These are phyloP conservation scores for Babesia microti DNA, from an alignment of 169 alveolate species.

Conservation along the genomic window DNA sequence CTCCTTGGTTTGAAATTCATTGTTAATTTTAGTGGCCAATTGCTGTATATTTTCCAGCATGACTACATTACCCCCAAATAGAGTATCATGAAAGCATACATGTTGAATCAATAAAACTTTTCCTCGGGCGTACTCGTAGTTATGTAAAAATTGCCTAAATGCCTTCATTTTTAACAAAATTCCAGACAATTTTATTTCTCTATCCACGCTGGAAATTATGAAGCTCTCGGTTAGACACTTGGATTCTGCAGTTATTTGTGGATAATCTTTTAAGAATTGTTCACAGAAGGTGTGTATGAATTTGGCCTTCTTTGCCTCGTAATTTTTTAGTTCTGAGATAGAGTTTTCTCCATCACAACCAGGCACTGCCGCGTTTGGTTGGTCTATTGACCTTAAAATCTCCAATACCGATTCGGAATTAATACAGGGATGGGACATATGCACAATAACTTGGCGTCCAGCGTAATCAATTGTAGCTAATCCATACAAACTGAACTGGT, in stretches of 20 bases:
- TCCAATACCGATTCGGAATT: conserved; percentile 23
- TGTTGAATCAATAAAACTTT: conserved; percentile 56
- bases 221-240: conserved; percentile 42
- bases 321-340: no score
- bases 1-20: conserved; percentile 7
- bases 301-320: no score
- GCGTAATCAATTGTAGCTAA: conserved; percentile 66
- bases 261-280: conserved; percentile 6
- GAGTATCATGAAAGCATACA: conserved; percentile 47
- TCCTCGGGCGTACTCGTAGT: conserved; percentile 40
- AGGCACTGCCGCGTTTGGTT: conserved; percentile 2
- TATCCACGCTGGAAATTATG: conserved; percentile 40
- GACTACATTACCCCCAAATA: conserved; percentile 27
- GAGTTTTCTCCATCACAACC: no score
- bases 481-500: conserved; percentile 71
- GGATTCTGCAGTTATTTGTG: conserved; percentile 4
- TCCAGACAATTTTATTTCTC: conserved; percentile 57
- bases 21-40: conserved; percentile 16
- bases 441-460: conserved; percentile 65
- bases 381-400: conserved; percentile 3
- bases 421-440: conserved; percentile 32
- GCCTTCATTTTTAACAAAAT: conserved; percentile 51
- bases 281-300: neutral
- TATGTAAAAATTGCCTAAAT: conserved; percentile 43
- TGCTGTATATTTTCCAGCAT: conserved; percentile 1